Evolutionary conservation across 139 green algal genomes (phyloP).

Genomic region (Pseudopediastrum boryanum): DNA sequence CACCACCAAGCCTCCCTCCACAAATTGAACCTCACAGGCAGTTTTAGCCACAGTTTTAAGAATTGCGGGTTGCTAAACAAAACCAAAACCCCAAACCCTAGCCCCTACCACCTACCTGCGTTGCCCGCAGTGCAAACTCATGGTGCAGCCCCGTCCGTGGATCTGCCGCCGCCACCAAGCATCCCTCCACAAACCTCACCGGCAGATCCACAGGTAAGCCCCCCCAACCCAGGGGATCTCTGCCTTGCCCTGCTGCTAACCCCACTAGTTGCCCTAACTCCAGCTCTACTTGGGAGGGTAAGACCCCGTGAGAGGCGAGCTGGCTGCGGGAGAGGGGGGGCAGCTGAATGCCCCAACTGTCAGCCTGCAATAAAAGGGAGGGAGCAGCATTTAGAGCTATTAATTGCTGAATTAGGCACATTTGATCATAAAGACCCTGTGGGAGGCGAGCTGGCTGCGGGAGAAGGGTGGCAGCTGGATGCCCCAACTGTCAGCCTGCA

Average conservation of each 20-base stretch:
- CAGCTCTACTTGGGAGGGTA: not conserved
- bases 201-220: conserved; percentile 33
- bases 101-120: conserved; percentile 25
- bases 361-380: no score
- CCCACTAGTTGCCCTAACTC: conserved; percentile 7
- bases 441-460: no score
- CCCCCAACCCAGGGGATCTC: not conserved
- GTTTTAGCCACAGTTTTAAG: no score
- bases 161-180: conserved; percentile 13
- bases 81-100: no score
- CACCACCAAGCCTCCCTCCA: conserved; percentile 11
- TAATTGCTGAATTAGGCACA: no score
- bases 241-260: not conserved
- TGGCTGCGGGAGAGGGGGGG: not conserved
- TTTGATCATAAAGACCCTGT: no score
- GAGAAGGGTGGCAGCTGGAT: no score
- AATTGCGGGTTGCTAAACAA: no score
- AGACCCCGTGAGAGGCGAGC: conserved; percentile 1
- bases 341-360: no score
- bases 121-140: conserved; percentile 11
- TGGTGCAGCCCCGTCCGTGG: not conserved
- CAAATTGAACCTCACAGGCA: conserved; percentile 33
- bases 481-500: no score
- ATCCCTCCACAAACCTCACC: conserved; percentile 21
- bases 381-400: no score